Conservation (phyloP, 345 rosid genomes). For the Citrus inodora region DNA sequence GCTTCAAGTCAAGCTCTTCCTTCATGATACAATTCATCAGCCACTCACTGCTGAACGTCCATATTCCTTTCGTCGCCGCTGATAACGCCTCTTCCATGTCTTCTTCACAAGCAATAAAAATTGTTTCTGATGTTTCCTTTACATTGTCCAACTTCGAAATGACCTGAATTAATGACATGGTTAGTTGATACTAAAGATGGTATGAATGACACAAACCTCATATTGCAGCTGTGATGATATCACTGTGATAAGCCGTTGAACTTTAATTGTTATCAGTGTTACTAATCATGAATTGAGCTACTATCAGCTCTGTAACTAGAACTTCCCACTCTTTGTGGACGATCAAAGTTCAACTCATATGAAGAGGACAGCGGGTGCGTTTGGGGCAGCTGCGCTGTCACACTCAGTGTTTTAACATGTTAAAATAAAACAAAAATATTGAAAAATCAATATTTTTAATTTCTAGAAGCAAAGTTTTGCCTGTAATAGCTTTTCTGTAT, state of each 20-base stretch:
- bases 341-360: background rate
- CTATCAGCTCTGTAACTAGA: background rate
- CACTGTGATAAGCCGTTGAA: background rate
- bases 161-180: slow-evolving; percentile 29
- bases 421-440: background rate
- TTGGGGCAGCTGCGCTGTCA: too few relatives aligned
- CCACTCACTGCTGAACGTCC: slow-evolving; percentile 75
- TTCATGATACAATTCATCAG: slow-evolving; percentile 68
- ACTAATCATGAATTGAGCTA: background rate
- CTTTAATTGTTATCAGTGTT: background rate
- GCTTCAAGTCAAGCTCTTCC: slow-evolving; percentile 64
- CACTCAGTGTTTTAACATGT: background rate
- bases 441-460: background rate
- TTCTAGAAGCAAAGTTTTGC: background rate
- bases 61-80: slow-evolving; percentile 53
- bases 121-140: slow-evolving; percentile 36
- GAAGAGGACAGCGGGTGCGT: background rate
- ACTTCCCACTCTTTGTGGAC: background rate
- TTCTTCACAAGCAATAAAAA: slow-evolving; percentile 65
- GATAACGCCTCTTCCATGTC: slow-evolving; percentile 58
- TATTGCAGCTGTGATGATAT: background rate
- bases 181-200: background rate
- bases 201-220: background rate
- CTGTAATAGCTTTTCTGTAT: background rate
- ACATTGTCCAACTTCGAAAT: slow-evolving; percentile 29